These are phyloP conservation scores for Phialophora expanda DNA, from an alignment of 2,329 filamentous ascomycete genomes.

Conservation along the genomic window DNA sequence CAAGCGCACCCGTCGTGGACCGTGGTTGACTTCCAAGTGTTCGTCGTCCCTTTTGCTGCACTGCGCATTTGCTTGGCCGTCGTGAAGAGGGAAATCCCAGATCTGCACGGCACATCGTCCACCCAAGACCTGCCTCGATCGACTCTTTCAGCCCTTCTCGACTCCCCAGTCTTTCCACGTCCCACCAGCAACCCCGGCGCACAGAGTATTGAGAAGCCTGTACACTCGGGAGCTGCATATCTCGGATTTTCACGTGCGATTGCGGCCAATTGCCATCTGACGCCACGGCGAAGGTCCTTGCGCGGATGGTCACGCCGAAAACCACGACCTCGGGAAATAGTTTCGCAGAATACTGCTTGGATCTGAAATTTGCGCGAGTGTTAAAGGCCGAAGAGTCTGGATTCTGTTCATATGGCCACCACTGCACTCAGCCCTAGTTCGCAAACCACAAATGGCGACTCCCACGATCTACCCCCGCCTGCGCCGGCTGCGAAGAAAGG, in stretches of 20 bases:
- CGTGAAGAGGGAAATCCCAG: slow-evolving; percentile 26
- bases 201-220: not conserved
- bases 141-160: slow-evolving; percentile 12
- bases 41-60: not conserved
- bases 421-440: slow-evolving; percentile 39
- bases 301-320: slow-evolving; percentile 20
- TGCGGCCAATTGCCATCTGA: slow-evolving; percentile 6
- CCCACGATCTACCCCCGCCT: slow-evolving; percentile 48
- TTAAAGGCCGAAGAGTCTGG: not conserved
- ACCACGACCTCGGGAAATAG: slow-evolving; percentile 16
- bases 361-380: slow-evolving; percentile 12
- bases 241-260: slow-evolving; percentile 1
- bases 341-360: slow-evolving; percentile 14
- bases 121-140: slow-evolving; percentile 8
- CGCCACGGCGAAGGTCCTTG: slow-evolving; percentile 13
- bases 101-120: slow-evolving; percentile 25
- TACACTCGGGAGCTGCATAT: not conserved
- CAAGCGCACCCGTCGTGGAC: not conserved
- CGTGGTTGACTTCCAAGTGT: not conserved
- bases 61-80: slow-evolving; percentile 29
- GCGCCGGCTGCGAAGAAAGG: slow-evolving; percentile 67
- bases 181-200: not conserved
- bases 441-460: slow-evolving; percentile 49
- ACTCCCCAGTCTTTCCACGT: slow-evolving; percentile 1
- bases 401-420: slow-evolving; percentile 30